Evolutionary conservation across 2,329 filamentous ascomycete species (phyloP), one percentile per base, ranked within the genome.

Genomic region (Aspergillus udagawae): DNA sequence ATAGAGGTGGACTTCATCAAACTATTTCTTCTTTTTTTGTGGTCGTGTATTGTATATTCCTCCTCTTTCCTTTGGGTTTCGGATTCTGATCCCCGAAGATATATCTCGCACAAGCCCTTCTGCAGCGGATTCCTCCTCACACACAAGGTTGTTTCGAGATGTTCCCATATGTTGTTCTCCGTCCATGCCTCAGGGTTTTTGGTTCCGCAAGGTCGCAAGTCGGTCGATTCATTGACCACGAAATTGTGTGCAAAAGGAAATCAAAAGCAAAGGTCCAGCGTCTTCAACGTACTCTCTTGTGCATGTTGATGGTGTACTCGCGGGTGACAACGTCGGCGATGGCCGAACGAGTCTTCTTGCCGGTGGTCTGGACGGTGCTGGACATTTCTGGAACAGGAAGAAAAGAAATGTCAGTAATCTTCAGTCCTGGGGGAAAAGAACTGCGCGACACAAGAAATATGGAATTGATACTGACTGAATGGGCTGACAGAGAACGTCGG

Each of bases 271-370:
- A 56, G 42, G 21, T 51, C 9, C 47, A 29, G 57, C 53, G 38
- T 58, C 49, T 68, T 74, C 72, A 79, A 89, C 89, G 79, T 92
- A 95, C 91, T 83, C 93, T 90, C 90, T 96, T 97, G 91, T 99
- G 94, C 74, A 99, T 84, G 87, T 99, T 93, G 84, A 99, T 97
- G 82, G 94, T 99, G 88, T 99, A 99, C 86, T 99, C 95, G 86
- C 94, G 91, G 75, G 94, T 89, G 80, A 99, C 93, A 78, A 99
- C 95, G 83, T 99, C 93, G 82, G 91, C 88, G 81, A 99, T 96
- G 84, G 95, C 95, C 81, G 91, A 96, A 79, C 92, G 91, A 70
- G 79, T 73, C 82, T 89, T 89, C 84, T 88, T 89, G 78, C 80
- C 82, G 73, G 80, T 82, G 73, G 80, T 82, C 86, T 88, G 78